Conservation (phyloP, 2,329 filamentous ascomycete species). For the Paracamarosporium sp. region DNA sequence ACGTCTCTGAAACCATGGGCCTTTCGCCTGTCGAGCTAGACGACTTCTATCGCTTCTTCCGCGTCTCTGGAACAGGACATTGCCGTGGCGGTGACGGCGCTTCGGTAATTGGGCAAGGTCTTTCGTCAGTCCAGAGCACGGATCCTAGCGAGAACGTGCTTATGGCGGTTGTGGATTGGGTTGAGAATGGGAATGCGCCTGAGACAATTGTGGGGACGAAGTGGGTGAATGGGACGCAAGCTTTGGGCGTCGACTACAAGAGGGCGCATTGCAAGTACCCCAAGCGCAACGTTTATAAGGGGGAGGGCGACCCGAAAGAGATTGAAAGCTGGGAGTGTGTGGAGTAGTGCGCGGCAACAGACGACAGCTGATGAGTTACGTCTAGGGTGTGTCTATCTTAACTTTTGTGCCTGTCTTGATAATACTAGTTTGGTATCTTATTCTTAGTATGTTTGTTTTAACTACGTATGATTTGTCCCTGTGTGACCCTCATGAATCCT, state of each 20-base stretch:
- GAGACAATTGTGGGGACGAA: constrained; percentile 44
- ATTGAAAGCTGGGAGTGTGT: constrained; percentile 44
- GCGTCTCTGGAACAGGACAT: constrained; percentile 60
- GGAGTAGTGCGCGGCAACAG: background rate
- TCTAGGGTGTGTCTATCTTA: background rate
- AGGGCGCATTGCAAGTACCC: constrained; percentile 48
- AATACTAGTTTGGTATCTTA: no score
- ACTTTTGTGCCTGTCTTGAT: background rate
- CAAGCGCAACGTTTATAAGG: constrained; percentile 41
- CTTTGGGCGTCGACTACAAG: constrained; percentile 38
- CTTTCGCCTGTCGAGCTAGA: constrained; percentile 44
- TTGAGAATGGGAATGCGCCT: constrained; percentile 52
- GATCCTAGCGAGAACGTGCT: constrained; percentile 55
- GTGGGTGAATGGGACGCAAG: constrained; percentile 37
- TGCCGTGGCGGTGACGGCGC: constrained; percentile 59
- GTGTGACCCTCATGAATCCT: no score
- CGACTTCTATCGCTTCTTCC: constrained; percentile 59
- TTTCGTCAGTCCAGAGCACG: constrained; percentile 24
- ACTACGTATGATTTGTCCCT: no score
- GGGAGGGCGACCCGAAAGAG: constrained; percentile 35
- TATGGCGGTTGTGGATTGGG: constrained; percentile 57
- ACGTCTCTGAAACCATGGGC: constrained; percentile 54
- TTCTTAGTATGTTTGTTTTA: no score
- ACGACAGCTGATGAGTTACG: background rate
- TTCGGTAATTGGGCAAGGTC: constrained; percentile 38